A percentile compares a stretch with the other conserved stretches of the same genome.
Evolutionary conservation across 2,329 filamentous ascomycete species (phyloP).

Genomic region (Lizonia empirigonia): DNA sequence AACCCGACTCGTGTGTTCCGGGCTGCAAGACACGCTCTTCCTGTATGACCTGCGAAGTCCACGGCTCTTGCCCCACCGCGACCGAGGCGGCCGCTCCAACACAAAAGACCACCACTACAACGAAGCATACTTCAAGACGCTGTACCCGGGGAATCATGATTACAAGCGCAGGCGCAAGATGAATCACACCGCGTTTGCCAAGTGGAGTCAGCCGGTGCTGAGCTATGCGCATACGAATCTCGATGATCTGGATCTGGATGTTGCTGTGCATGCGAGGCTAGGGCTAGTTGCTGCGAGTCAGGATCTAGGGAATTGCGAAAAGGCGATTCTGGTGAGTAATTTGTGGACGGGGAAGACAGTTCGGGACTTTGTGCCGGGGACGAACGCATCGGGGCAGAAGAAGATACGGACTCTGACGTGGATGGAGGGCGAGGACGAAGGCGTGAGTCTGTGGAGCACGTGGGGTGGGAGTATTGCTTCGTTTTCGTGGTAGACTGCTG

Average conservation of each 20-base stretch:
- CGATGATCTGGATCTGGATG: constrained; percentile 31
- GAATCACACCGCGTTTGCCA: constrained; percentile 8
- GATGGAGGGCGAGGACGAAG: constrained; percentile 29
- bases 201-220: constrained; percentile 37
- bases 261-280: constrained; percentile 37
- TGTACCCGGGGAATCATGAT: constrained; percentile 15
- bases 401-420: constrained; percentile 38
- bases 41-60: constrained; percentile 42
- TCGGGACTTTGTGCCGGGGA: constrained; percentile 23
- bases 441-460: constrained; percentile 32
- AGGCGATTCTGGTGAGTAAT: constrained; percentile 37
- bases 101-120: constrained; percentile 19
- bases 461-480: constrained; percentile 27
- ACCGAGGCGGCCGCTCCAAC: background rate
- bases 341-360: constrained; percentile 40
- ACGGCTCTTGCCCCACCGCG: constrained; percentile 2
- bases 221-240: constrained; percentile 35
- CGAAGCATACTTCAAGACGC: constrained; percentile 18
- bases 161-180: constrained; percentile 23
- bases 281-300: constrained; percentile 45
- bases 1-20: constrained; percentile 36
- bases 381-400: background rate
- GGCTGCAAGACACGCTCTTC: constrained; percentile 33
- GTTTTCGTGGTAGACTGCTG: constrained; percentile 23
- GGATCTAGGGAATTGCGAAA: constrained; percentile 19